Evolutionary conservation across 2,329 filamentous ascomycete genomes (phyloP), one percentile per base, ranked within the genome.

Genomic region (Diaporthe citriasiana): DNA sequence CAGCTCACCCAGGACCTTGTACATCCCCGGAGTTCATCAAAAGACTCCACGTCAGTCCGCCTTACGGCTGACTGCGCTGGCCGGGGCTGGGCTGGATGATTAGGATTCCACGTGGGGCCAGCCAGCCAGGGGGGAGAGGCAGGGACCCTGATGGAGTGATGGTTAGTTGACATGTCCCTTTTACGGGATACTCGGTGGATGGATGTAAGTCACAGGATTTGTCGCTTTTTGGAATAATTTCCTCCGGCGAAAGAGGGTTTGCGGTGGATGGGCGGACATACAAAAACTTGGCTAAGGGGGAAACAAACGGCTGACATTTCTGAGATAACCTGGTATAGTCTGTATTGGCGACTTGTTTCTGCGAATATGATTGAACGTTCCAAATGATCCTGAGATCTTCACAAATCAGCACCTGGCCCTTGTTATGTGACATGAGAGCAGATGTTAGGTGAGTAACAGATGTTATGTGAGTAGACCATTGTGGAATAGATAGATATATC

Each of bases 51-150:
- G 51, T 56, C 66, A 68, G 33, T 65, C 59, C 25, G 38, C 19
- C 25, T 25, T 15, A 50, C n/a, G 50, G 65, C 53, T 56, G 51
- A 56, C 66, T 65, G 40, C 40, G 59, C 27, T 47, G 40, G n/a
- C 6, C 45, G 9, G 45, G 22, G 17, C 19, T 65, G 17, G 59
- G 40, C 17, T 45, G 25, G 27, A 12, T 8, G 25, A 27, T 42
- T n/a, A 38, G 27, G 59, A 47, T 47, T 47, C 27, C 40, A 27
- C 59, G 59, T 47, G 59, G 59, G 40, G 47, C 27, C 47, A 51
- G 47, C 9, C 40, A 2, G 27, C 40, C 40, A 13, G 57, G 25
- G 22, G 35, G 25, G 55, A 22, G 19, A 2, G 4, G 15, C 7
- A 0, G 27, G 27, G 13, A 10, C 53, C 45, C 45, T n/a, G 27